Base-by-base conservation (phyloP, 768 basidiomycete genomes). In the Suillus placidus region DNA sequence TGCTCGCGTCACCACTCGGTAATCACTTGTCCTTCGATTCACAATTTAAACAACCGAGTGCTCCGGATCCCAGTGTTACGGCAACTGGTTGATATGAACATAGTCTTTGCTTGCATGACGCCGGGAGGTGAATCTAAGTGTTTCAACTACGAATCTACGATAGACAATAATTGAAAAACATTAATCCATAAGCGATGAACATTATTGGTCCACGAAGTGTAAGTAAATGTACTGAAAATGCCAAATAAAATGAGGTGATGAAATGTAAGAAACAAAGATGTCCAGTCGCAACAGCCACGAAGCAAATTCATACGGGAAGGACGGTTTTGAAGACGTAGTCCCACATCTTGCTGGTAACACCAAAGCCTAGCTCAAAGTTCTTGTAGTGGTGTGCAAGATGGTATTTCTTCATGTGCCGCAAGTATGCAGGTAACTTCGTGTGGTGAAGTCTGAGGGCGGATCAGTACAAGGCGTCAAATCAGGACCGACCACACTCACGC, bases 371-470 rank as follows among this genome's bases (percentile, higher is more conserved):
- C 74, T 97, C 95, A 76, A 94, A 97, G 81, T 97, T 97, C 80
- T 97, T 97, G 83, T 97, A 97, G 77, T 98, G 97, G 74, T 98
- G 96, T 8, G 94, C 95, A 68, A 99, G 86, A 72, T 99, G 97
- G 74, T 98, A 99, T 75, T 93, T 93, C 83, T 99, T 99, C 92
- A 93, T 91, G 74, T 95, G 91, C 65, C 84, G 85, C 79, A 99
- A 76, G 79, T 98, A 97, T 42, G 88, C 81, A 3, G 95, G 94
- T 30, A 97, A 86, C 70, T 82, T 87, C 3, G 92, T 90, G 79
- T 97, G 95, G 75, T 97, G 95, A 64, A 95, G 82, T 30, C 89
- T 88, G 69, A 40, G 67, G 54, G 34, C 60, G 61, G 37, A 69
- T 69, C 52, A 73, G 64, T 66, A 55, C 23, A 12, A n/a, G 26